These are phyloP conservation scores for Flaveria linearis DNA, from an alignment of 129 eudicot species.

Conservation along the genomic window DNA sequence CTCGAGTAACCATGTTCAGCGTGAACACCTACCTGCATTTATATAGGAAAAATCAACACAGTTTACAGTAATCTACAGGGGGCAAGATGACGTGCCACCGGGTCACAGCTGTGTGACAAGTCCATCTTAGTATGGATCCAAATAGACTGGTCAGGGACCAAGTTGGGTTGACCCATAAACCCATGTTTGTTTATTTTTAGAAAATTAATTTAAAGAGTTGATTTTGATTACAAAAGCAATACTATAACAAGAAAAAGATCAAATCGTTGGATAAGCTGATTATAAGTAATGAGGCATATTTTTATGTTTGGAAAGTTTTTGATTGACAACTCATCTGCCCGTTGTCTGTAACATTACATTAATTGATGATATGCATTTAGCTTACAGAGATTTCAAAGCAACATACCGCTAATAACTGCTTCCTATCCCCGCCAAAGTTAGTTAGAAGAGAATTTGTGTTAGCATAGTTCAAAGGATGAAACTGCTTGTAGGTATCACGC, in stretches of 20 bases:
- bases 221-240: neutral
- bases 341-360: neutral
- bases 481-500: slow-evolving; percentile 78
- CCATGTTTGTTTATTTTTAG: neutral
- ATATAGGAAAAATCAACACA: slow-evolving; percentile 15
- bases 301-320: neutral
- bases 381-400: neutral
- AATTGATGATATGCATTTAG: neutral
- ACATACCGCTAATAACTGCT: slow-evolving; percentile 70
- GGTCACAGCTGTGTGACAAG: neutral
- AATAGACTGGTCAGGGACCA: neutral
- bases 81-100: neutral
- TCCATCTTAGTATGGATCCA: neutral
- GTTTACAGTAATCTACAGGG: neutral
- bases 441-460: slow-evolving; percentile 46
- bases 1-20: slow-evolving; percentile 72
- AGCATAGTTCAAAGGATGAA: slow-evolving; percentile 41
- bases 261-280: neutral
- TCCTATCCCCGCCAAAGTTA: slow-evolving; percentile 58
- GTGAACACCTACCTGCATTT: slow-evolving; percentile 69
- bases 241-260: neutral
- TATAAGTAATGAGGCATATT: neutral
- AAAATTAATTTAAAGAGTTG: neutral
- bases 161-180: neutral
- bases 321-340: neutral